Evolutionary conservation across 441 rosid genomes (phyloP), one percentile per base, ranked within the genome.

Genomic region (Viola pubescens): DNA sequence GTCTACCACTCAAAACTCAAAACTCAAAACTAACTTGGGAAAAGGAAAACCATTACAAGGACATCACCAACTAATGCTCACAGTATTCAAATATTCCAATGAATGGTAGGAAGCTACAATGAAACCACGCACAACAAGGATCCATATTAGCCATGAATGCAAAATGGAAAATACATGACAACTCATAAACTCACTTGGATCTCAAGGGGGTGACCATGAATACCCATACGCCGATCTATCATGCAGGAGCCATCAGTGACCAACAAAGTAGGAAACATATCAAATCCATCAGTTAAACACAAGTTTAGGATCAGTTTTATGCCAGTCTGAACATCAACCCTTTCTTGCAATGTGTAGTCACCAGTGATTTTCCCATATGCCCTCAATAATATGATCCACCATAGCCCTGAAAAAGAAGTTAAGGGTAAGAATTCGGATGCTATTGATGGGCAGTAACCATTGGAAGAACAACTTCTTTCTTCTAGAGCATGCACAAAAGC

Each of bases 181-280:
- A 51, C 43, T 48, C 37, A 58, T 46, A n/a, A 52, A 77, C 76
- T 78, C 72, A 91, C 97, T 79, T 91, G 98, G 75, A 91, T 91
- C 81, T 91, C 98, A 45, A 91, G 96, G 56, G 98, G 98, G 65
- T 91, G 98, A 26, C 98, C 98, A 50, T 91, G 98, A 59, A 85
- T 85, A 54, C 98, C 98, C 98, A 91, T 83, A 61, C 98, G 78
- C 37, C 98, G 70, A 62, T 91, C 98, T 57, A 91, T 88, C 98
- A 91, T 91, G 78, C 96, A 88, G 67, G 98, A 91, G 46, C 98
- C 98, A 77, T 91, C 98, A 4, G 98, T 88, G 73, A 91, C 96
- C 54, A 88, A 64, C 37, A 91, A 75, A 42, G 98, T 75, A 26
- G 98, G 98, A 73, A 91, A 91, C 96, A 91, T 91, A 74, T 91